phyloP scores from a whole-genome alignment of 31 red algal species.

The Asparagopsis taxiformis region DNA sequence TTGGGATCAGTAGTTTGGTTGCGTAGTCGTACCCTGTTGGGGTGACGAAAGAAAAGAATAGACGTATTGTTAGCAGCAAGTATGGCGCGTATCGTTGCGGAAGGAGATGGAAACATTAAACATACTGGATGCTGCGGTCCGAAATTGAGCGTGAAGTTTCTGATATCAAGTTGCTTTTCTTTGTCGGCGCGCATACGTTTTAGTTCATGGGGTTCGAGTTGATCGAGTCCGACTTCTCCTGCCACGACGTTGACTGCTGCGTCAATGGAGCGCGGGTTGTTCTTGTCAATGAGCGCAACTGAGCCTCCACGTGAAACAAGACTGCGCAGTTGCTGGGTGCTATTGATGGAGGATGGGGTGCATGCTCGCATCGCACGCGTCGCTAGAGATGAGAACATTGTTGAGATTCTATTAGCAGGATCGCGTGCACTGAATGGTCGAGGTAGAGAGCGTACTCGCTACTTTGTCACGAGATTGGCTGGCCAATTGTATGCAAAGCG shows the following conservation, averaged over 20 bases:
- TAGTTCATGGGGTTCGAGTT: conserved; percentile 79
- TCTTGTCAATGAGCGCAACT: not conserved
- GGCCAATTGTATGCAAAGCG: too few species aligned
- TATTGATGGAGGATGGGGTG: too few species aligned
- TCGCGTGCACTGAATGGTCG: too few species aligned
- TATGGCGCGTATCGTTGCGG: too few species aligned
- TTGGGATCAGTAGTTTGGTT: too few species aligned
- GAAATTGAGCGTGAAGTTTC: conserved; percentile 98
- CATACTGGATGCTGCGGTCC: conserved; percentile 99
- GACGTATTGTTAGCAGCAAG: too few species aligned
- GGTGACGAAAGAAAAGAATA: too few species aligned
- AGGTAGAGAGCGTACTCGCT: too few species aligned
- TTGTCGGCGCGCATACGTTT: conserved; percentile 71
- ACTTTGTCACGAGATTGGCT: too few species aligned
- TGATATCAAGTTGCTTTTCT: conserved; percentile 86
- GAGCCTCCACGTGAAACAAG: conserved; percentile 9
- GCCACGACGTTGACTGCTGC: conserved; percentile 60
- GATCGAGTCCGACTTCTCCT: conserved; percentile 65
- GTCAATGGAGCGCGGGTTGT: conserved; percentile 46
- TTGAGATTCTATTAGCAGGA: too few species aligned
- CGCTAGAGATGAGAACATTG: conserved; percentile 34
- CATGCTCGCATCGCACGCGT: conserved; percentile 7
- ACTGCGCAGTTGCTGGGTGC: conserved; percentile 11
- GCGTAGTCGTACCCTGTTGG: too few species aligned
- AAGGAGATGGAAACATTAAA: not conserved